A percentile compares a stretch with the other conserved stretches of the same genome.
Conservation (phyloP, 192 early-diverging fungal genomes). For the Coemansia sp. region DNA sequence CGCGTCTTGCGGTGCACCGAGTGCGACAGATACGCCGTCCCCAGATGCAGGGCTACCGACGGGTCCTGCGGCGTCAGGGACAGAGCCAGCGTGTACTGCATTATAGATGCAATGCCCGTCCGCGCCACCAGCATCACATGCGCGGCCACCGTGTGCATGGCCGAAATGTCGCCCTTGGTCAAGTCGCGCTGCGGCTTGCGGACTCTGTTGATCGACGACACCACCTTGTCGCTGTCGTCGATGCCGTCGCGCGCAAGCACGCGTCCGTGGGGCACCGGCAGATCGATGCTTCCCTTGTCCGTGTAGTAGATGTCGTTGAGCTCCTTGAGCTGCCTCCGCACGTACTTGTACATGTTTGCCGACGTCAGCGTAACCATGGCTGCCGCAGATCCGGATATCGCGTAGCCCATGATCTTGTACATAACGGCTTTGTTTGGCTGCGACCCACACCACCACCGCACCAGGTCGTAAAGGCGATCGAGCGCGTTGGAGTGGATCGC, state of each 20-base stretch:
- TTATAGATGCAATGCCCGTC: constrained; percentile 5
- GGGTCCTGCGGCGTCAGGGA: constrained; percentile 31
- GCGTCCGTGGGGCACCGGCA: background rate
- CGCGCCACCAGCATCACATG: constrained; percentile 34
- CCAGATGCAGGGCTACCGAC: constrained; percentile 33
- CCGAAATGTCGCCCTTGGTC: constrained; percentile 24
- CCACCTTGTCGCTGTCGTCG: background rate
- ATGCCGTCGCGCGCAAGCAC: background rate
- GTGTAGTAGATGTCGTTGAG: constrained; percentile 30
- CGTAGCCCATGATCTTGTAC: constrained; percentile 37
- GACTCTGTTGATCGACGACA: background rate
- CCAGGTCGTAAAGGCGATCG: constrained; percentile 27
- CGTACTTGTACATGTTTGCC: constrained; percentile 43
- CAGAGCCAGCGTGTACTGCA: constrained; percentile 43
- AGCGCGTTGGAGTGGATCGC: constrained; percentile 11
- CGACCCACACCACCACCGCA: constrained; percentile 46
- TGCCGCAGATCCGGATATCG: constrained; percentile 20
- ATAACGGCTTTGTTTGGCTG: constrained; percentile 16
- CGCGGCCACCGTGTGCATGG: constrained; percentile 32
- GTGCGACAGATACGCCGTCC: constrained; percentile 30
- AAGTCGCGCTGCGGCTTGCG: constrained; percentile 1
- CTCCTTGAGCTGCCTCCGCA: constrained; percentile 33
- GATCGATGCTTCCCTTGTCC: background rate
- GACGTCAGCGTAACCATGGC: constrained; percentile 27
- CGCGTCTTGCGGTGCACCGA: background rate